Percentiles rank a stretch among this genome's conserved stretches.
These are phyloP conservation scores for Gossypium ekmanianum DNA, from an alignment of 345 rosid species.

Conservation along the genomic window DNA sequence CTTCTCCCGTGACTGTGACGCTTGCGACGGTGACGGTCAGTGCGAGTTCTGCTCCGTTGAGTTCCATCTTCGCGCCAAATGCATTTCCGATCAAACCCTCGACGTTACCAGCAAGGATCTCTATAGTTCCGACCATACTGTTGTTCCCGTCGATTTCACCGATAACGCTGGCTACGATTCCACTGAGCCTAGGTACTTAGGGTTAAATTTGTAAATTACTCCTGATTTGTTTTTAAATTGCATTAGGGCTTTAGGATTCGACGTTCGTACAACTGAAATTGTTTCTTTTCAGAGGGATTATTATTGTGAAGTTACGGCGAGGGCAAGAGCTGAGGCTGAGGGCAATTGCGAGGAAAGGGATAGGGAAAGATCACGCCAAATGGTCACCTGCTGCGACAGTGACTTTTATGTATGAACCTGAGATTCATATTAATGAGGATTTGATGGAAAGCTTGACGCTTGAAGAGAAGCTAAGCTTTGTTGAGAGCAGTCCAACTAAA, in stretches of 20 bases:
- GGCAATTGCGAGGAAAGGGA: conserved; percentile 95
- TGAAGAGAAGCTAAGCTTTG: conserved; percentile 64
- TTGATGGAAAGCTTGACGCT: conserved; percentile 74
- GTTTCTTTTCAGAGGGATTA: conserved; percentile 65
- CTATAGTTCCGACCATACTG: conserved; percentile 76
- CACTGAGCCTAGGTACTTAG: conserved; percentile 54
- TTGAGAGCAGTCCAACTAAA: conserved; percentile 87
- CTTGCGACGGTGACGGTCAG: conserved; percentile 95
- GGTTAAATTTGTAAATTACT: no score
- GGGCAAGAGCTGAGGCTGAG: conserved; percentile 87
- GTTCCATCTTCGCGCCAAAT: conserved; percentile 72
- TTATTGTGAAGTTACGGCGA: conserved; percentile 76
- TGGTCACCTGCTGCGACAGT: conserved; percentile 99
- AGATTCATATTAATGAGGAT: conserved; percentile 82
- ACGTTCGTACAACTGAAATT: not conserved
- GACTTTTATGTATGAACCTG: conserved; percentile 95
- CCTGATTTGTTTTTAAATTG: not conserved
- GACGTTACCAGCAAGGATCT: conserved; percentile 88
- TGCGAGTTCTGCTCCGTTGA: conserved; percentile 97
- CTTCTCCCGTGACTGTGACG: conserved; percentile 92
- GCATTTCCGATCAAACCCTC: conserved; percentile 74
- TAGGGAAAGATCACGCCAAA: conserved; percentile 95
- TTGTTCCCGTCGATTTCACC: conserved; percentile 73
- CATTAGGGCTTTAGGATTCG: no score
- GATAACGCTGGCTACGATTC: conserved; percentile 53